Conservation (phyloP, 495 filamentous ascomycete genomes). For the Neurospora sp. region DNA sequence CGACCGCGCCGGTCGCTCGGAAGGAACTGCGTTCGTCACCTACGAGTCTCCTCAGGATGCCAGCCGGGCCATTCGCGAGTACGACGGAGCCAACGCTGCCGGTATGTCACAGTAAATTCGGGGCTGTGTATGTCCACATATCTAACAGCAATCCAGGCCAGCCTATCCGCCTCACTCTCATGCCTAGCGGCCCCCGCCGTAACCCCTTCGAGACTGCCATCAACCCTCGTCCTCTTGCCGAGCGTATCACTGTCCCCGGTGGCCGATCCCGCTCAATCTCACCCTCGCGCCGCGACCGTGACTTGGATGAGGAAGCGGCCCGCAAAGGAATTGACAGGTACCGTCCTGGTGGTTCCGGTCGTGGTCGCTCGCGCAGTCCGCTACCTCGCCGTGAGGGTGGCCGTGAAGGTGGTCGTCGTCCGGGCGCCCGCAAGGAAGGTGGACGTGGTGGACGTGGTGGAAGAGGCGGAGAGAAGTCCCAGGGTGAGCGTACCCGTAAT, state of each 20-base stretch:
- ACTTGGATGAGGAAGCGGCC: constrained; percentile 21
- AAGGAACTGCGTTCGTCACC: constrained; percentile 77
- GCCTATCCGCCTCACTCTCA: constrained; percentile 69
- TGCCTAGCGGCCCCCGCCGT: constrained; percentile 42
- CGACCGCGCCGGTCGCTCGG: constrained; percentile 83
- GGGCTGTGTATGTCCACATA: background rate
- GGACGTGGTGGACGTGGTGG: constrained; percentile 36
- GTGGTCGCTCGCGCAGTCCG: constrained; percentile 5
- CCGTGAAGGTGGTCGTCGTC: constrained; percentile 41
- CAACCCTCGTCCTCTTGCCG: constrained; percentile 56
- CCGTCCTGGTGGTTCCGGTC: constrained; percentile 9
- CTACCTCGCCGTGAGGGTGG: constrained; percentile 20
- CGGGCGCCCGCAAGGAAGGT: constrained; percentile 37
- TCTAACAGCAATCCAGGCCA: constrained; percentile 41
- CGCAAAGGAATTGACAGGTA: constrained; percentile 22
- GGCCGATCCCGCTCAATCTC: constrained; percentile 40
- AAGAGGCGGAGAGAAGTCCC: constrained; percentile 23
- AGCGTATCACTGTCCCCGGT: constrained; percentile 55
- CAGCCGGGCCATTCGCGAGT: constrained; percentile 63
- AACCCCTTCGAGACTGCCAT: constrained; percentile 51
- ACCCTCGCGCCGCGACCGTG: constrained; percentile 41
- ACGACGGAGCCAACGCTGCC: constrained; percentile 84
- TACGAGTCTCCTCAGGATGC: constrained; percentile 64
- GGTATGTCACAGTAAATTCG: constrained; percentile 29
- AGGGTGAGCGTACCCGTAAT: constrained; percentile 24